Evolutionary conservation across 2,329 filamentous ascomycete genomes (phyloP), one percentile per base, ranked within the genome.

Genomic region (Calonectria multiphialidica): DNA sequence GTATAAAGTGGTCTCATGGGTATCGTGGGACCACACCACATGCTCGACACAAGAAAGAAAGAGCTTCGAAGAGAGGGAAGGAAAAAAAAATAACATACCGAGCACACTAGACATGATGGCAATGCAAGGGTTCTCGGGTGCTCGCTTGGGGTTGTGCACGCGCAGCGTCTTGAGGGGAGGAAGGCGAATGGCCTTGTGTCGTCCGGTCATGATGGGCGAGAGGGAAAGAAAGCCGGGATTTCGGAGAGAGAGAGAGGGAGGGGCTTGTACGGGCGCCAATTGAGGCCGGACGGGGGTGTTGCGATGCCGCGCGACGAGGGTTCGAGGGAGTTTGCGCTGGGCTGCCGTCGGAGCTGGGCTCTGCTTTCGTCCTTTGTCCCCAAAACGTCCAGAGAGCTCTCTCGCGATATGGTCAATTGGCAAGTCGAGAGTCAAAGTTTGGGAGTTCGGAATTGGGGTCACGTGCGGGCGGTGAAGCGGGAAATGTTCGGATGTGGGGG

Each of bases 61-160:
- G 28, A 10, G 21, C 8, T 13, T 23, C 25, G 5, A 30, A 21
- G n/a, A 21, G 5, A 30, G 15, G n/a, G 16, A 16, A 5, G 16
- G 50, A 68, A 30, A 30, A 5, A 5, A 2, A 8, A 30, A 30
- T 5, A 30, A 83, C 84, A 61, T 84, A 90, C 89, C 85, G 42
- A 91, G 85, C 21, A 92, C 89, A 18, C 87, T 87, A 25, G 88
- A 87, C 90, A 91, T 91, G 82, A 90, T 84, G 57, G 83, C 80
- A 62, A 90, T 81, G 79, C 90, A 92, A 7, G 89, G 88, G 76
- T 89, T 89, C 72, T 87, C 83, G 64, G 84, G 81, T 75, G 84
- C 78, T 71, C 84, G 85, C 82, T 89, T 89, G 23, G 89, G 87
- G 72, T 88, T 83, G 79, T 87, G 86, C 73, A 91, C 88, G 73